phyloP scores from a whole-genome alignment of 2,329 filamentous ascomycete genomes.

The Alternaria burnsii region DNA sequence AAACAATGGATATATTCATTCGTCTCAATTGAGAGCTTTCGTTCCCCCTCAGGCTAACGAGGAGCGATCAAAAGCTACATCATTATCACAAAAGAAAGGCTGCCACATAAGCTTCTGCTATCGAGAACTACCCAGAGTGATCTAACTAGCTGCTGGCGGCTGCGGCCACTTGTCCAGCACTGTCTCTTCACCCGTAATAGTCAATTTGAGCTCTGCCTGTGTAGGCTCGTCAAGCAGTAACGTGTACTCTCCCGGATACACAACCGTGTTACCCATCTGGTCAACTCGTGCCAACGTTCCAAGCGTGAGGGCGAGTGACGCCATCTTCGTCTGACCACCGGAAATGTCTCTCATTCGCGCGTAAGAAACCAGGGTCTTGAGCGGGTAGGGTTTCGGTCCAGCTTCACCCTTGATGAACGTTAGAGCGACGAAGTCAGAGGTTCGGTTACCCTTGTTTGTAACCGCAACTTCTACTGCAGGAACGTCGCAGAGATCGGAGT shows the following conservation, averaged over 20 bases:
- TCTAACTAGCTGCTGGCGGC: slow-evolving; percentile 7
- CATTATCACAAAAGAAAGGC: too few species aligned
- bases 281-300: slow-evolving; percentile 62
- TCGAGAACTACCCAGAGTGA: fast-evolving
- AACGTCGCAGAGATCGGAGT: not conserved
- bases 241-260: slow-evolving; percentile 63
- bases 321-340: slow-evolving; percentile 42
- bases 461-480: not conserved
- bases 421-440: slow-evolving; percentile 64
- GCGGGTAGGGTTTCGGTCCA: slow-evolving; percentile 61
- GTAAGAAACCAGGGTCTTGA: slow-evolving; percentile 63
- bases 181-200: slow-evolving; percentile 55
- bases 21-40: too few species aligned
- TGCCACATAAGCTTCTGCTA: too few species aligned
- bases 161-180: slow-evolving; percentile 53
- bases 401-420: slow-evolving; percentile 60
- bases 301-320: slow-evolving; percentile 56
- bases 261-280: slow-evolving; percentile 59
- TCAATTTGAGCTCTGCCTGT: slow-evolving; percentile 55
- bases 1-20: too few species aligned
- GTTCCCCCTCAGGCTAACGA: too few species aligned
- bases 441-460: slow-evolving; percentile 56
- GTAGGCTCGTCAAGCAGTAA: slow-evolving; percentile 40
- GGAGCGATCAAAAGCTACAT: too few species aligned
- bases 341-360: slow-evolving; percentile 54